Conservation (phyloP, 2,329 filamentous ascomycete genomes). For the Graphilbum fragrans region DNA sequence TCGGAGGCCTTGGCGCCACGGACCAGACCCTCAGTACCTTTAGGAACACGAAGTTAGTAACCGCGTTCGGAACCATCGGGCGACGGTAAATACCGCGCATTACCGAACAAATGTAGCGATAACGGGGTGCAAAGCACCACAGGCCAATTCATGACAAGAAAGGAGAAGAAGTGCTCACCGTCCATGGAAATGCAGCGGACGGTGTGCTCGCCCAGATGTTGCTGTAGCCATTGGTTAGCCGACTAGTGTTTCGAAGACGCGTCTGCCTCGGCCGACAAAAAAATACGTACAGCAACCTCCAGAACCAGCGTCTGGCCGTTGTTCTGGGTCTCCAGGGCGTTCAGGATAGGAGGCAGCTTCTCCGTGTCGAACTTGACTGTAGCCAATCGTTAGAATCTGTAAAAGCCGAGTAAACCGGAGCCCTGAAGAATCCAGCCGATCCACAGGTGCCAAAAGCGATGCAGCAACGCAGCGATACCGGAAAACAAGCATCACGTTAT, state of each 20-base stretch:
- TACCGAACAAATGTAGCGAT: not conserved
- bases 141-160: not conserved
- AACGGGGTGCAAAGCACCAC: not conserved
- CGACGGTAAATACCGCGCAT: too few relatives aligned
- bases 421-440: not conserved
- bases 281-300: constrained; percentile 74
- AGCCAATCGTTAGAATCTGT: constrained; percentile 3
- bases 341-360: constrained; percentile 92
- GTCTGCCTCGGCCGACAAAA: not conserved
- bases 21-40: constrained; percentile 98
- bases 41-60: constrained; percentile 5
- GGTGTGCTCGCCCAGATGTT: constrained; percentile 99
- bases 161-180: constrained; percentile 47
- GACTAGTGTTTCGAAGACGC: not conserved
- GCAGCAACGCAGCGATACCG: not conserved
- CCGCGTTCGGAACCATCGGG: too few relatives aligned
- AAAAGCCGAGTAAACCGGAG: not conserved
- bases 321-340: constrained; percentile 87
- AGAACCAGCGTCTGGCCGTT: constrained; percentile 88
- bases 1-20: constrained; percentile 78
- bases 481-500: too few relatives aligned
- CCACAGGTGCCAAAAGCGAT: not conserved
- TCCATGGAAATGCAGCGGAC: constrained; percentile 99
- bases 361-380: constrained; percentile 93
- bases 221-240: constrained; percentile 41